phyloP scores from a whole-genome alignment of 2,329 filamentous ascomycete genomes.

The Talaromyces sp. region DNA sequence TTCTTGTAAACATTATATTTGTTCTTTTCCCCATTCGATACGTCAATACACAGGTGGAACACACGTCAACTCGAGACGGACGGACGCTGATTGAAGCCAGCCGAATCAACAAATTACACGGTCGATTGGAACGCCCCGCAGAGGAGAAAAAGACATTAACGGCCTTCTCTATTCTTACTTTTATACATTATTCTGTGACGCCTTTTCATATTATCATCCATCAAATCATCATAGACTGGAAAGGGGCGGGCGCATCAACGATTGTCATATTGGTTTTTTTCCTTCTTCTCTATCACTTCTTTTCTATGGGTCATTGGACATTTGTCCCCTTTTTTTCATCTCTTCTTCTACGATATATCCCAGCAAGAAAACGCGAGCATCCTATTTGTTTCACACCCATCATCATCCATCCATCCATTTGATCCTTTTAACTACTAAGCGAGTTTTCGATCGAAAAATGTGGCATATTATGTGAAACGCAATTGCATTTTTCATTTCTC shows the following conservation, averaged over 20 bases:
- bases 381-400: not conserved
- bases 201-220: conserved; percentile 11
- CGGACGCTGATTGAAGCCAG: not conserved
- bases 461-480: not conserved
- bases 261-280: not conserved
- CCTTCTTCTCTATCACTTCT: not conserved
- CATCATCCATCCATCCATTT: not conserved
- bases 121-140: not conserved
- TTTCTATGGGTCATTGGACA: not conserved
- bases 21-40: conserved; percentile 2
- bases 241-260: conserved; percentile 3
- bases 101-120: not conserved
- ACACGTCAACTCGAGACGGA: not conserved
- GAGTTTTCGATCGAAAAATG: not conserved
- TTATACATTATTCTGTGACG: conserved; percentile 4
- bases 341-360: not conserved
- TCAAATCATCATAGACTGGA: conserved; percentile 14
- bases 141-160: not conserved
- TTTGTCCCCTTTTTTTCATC: not conserved
- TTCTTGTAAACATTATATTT: conserved; percentile 15
- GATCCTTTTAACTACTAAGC: not conserved
- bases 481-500: not conserved
- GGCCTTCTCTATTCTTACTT: not conserved
- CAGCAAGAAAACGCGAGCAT: conserved; percentile 7
- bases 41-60: not conserved